Evolutionary conservation across 495 filamentous ascomycete genomes (phyloP), one percentile per base, ranked within the genome.

Genomic region (Xylaria nigripes): DNA sequence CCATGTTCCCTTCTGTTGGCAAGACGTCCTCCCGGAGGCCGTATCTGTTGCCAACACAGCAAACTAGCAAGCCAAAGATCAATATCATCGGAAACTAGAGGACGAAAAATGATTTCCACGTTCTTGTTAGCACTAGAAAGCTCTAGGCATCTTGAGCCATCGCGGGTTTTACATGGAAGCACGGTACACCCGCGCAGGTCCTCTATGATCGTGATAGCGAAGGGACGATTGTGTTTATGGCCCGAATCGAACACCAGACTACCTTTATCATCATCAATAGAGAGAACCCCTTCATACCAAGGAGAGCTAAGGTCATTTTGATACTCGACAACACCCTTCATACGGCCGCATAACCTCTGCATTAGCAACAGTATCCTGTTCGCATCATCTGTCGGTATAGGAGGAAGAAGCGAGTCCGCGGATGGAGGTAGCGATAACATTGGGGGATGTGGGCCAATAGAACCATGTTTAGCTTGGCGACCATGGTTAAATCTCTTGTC

Each of bases 11-110:
- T 67, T 21, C 60, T 51, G 43, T 54, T 55, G 30, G 59, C 45
- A 3, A 66, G 59, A 50, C 64, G 72, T 34, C 65, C 54, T 10
- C 56, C 61, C 13, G 59, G 57, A 18, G 89, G 86, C 44, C 85
- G 83, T 56, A 93, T 82, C 13, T 92, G 89, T 66, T 94, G 90
- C 93, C 93, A 98, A 61, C 89, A 95, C 3, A 97, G 76, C 45
- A 98, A 68, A 16, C 92, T 92, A 18, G 93, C 91, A 38, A 95
- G 83, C 93, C 93, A 98, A 7, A 85, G 80, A 57, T 96, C 89
- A 58, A 89, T 85, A 27, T 95, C 89, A 40, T 86, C 81, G 48
- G 79, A 74, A 4, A 82, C 80, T 56, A 85, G 74, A 8, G 93
- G 90, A 41, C 85, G 79, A 40, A 98, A 69, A 61, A 88, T 80